Conservation (phyloP, 768 basidiomycete species). For the Suillus paluster region DNA sequence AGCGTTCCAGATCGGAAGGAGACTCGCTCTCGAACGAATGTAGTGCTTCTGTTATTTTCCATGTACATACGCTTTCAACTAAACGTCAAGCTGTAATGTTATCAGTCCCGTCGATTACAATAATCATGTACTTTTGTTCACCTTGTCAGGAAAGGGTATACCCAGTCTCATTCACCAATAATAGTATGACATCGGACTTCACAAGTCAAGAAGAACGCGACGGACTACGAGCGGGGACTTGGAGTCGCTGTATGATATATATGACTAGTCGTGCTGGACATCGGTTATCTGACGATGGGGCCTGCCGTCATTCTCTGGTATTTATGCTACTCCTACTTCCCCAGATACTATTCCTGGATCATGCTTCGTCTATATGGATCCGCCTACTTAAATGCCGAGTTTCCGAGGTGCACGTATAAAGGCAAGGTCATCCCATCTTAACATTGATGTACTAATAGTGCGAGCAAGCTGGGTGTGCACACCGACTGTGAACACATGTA, state of each 20-base stretch:
- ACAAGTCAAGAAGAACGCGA: background rate
- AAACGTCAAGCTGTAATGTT: background rate
- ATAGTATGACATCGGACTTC: background rate
- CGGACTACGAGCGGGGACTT: background rate
- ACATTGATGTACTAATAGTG: too few species aligned
- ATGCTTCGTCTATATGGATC: background rate
- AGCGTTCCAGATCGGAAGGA: background rate
- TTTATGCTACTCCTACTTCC: background rate
- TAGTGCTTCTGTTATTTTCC: background rate
- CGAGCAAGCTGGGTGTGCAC: background rate
- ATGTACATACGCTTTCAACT: background rate
- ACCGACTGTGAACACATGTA: background rate
- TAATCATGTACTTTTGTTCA: background rate
- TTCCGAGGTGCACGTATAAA: background rate
- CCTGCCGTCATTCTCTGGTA: background rate
- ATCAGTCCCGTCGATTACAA: background rate
- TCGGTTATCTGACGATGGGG: background rate
- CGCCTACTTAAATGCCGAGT: background rate
- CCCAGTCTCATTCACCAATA: too few species aligned
- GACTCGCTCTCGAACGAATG: background rate
- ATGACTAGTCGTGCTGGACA: background rate
- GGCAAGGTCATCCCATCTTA: background rate
- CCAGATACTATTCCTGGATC: background rate
- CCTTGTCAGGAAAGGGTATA: background rate
- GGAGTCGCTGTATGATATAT: background rate